phyloP scores from a whole-genome alignment of 106 monocot genomes.

The Dendrobium chrysotoxum region DNA sequence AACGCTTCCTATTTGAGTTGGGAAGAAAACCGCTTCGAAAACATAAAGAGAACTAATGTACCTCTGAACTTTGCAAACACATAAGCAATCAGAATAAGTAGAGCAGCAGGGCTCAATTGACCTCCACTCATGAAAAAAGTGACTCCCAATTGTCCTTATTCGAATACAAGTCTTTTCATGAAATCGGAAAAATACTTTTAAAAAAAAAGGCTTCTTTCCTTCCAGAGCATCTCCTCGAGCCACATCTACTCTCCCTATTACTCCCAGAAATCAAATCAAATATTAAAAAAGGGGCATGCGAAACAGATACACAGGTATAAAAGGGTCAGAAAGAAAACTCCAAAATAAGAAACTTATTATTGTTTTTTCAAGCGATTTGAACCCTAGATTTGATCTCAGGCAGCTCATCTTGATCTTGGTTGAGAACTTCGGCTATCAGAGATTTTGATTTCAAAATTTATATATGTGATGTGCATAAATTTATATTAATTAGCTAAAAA shows the following conservation, averaged over 20 bases:
- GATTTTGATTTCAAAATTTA: too few relatives aligned
- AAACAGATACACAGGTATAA: background rate
- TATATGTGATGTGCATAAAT: too few relatives aligned
- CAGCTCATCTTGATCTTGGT: too few relatives aligned
- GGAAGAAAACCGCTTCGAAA: too few relatives aligned
- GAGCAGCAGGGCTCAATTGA: background rate
- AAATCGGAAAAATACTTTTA: background rate
- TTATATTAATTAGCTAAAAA: too few relatives aligned
- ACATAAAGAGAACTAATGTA: background rate
- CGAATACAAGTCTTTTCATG: background rate
- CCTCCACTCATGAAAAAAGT: background rate
- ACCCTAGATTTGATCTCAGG: background rate
- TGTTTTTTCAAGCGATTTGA: background rate
- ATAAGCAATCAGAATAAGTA: background rate
- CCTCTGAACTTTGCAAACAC: background rate
- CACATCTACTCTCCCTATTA: background rate
- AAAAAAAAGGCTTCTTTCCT: background rate
- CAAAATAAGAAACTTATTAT: background rate
- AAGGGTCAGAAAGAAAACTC: background rate
- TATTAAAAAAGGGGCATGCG: background rate
- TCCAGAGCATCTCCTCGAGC: background rate
- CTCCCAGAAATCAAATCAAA: background rate
- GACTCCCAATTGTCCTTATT: background rate
- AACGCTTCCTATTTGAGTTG: too few relatives aligned
- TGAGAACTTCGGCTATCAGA: too few relatives aligned